Conservation (phyloP, 2,329 filamentous ascomycete genomes). For the Decorospora gaudefroyi region DNA sequence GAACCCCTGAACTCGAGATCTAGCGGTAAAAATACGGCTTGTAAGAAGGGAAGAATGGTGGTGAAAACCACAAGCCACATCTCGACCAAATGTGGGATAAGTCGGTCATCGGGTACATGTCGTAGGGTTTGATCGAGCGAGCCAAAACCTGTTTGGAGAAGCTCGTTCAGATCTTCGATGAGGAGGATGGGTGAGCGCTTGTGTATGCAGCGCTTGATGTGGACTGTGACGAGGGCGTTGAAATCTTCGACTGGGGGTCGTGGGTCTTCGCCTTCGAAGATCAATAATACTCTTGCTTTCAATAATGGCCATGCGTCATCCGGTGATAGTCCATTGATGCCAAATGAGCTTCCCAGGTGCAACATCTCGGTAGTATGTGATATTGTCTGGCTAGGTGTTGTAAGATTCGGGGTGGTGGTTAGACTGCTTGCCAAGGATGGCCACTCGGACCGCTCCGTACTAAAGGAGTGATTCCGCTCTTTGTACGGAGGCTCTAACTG, state of each 20-base stretch:
- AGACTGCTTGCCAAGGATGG: constrained; percentile 32
- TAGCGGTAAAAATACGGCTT: constrained; percentile 90
- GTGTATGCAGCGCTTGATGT: constrained; percentile 77
- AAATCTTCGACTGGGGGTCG: constrained; percentile 82
- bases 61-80: constrained; percentile 95
- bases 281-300: constrained; percentile 73
- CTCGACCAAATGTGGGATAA: constrained; percentile 89
- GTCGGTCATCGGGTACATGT: constrained; percentile 77
- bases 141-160: constrained; percentile 79
- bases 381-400: constrained; percentile 35
- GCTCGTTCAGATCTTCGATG: constrained; percentile 75
- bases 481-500: constrained; percentile 40
- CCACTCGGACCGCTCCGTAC: constrained; percentile 48
- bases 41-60: constrained; percentile 86
- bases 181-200: constrained; percentile 71
- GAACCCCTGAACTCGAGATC: constrained; percentile 90
- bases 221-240: constrained; percentile 76
- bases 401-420: constrained; percentile 28
- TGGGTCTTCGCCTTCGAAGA: constrained; percentile 81
- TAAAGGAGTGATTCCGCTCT: constrained; percentile 48
- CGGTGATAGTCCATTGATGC: constrained; percentile 54
- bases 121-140: constrained; percentile 83
- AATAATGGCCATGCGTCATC: constrained; percentile 85
- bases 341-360: constrained; percentile 54
- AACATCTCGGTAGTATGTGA: constrained; percentile 49